A percentile compares a stretch with the other conserved stretches of the same genome.
phyloP scores from a whole-genome alignment of 1,139 yeast species.

The Blastobotrys arbuscula region DNA sequence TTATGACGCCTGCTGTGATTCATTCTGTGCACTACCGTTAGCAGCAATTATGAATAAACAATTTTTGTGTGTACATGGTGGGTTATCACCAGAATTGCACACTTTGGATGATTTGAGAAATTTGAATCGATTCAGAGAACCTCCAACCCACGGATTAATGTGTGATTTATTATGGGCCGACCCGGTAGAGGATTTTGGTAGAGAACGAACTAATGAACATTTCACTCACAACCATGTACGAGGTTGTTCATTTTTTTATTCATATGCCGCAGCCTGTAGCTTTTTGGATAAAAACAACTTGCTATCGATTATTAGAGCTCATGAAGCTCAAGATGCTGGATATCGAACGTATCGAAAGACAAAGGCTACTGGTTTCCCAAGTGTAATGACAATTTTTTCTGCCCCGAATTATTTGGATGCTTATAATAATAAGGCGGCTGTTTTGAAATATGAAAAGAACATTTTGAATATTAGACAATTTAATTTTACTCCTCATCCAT shows the following conservation, averaged over 20 bases:
- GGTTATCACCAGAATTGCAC: constrained; percentile 81
- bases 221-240: constrained; percentile 71
- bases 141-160: constrained; percentile 91
- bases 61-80: constrained; percentile 96
- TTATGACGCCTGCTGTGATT: constrained; percentile 69
- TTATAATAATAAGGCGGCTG: constrained; percentile 94
- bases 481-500: constrained; percentile 90
- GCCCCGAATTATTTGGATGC: constrained; percentile 95
- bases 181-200: constrained; percentile 85
- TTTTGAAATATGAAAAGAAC: constrained; percentile 78
- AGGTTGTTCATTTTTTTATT: constrained; percentile 89
- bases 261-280: constrained; percentile 77
- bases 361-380: constrained; percentile 84
- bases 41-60: constrained; percentile 95
- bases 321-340: constrained; percentile 97
- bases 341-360: constrained; percentile 91
- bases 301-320: constrained; percentile 84
- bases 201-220: constrained; percentile 50
- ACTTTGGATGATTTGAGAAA: constrained; percentile 63
- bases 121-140: constrained; percentile 81
- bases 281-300: constrained; percentile 77
- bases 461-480: constrained; percentile 96
- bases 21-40: constrained; percentile 84
- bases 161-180: constrained; percentile 97
- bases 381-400: constrained; percentile 83